Evolutionary conservation across 2,329 filamentous ascomycete species (phyloP).

Genomic region (Colletotrichum chrysophilum): DNA sequence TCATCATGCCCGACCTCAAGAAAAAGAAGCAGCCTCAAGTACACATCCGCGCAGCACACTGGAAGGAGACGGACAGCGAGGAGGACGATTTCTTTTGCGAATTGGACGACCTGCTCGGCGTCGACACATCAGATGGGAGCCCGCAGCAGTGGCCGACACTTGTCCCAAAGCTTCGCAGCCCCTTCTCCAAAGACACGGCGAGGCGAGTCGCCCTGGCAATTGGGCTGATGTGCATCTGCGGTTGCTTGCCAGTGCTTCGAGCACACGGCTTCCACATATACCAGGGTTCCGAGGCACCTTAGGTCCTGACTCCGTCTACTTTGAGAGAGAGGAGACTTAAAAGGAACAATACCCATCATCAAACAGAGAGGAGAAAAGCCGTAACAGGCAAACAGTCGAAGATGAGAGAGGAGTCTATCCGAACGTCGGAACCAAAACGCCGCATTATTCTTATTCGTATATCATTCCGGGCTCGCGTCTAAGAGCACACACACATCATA

Average conservation of each 20-base stretch:
- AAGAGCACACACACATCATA: conserved; percentile 12
- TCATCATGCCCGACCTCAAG: background rate
- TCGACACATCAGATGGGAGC: background rate
- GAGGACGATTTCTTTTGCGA: conserved; percentile 22
- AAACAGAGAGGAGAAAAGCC: background rate
- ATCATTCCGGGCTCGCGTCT: conserved; percentile 7
- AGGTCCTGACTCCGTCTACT: background rate
- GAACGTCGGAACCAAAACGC: background rate
- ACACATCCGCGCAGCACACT: conserved; percentile 19
- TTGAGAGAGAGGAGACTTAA: background rate
- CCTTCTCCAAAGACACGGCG: conserved; percentile 27
- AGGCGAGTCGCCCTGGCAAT: conserved; percentile 33
- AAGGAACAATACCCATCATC: background rate
- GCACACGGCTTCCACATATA: conserved; percentile 19
- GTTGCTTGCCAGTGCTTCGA: conserved; percentile 21
- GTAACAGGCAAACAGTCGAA: background rate
- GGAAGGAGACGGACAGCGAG: conserved; percentile 18
- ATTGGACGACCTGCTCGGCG: background rate
- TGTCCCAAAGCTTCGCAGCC: conserved; percentile 12
- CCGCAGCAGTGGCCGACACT: conserved; percentile 2
- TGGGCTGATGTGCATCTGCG: conserved; percentile 32
- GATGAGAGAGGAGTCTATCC: conserved; percentile 19
- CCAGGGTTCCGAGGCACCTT: conserved; percentile 9
- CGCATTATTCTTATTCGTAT: background rate
- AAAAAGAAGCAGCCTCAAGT: conserved; percentile 7